phyloP scores from a whole-genome alignment of 305 asterid genomes.

The Solanum hybrid region DNA sequence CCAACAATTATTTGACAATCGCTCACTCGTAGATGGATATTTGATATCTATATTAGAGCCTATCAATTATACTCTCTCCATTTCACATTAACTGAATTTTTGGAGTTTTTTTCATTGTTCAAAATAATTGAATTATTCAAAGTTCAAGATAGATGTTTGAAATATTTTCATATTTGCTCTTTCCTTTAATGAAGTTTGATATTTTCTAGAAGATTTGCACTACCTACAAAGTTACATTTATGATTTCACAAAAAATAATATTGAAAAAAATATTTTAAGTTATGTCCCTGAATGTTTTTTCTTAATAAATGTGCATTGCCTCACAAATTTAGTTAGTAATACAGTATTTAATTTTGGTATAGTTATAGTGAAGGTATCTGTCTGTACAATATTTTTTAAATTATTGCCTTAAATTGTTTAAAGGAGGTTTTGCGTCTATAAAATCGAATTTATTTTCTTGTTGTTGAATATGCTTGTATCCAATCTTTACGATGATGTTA shows the following conservation, averaged over 20 bases:
- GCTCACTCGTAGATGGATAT: no score
- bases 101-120: background rate
- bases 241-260: no score
- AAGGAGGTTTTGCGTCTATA: background rate
- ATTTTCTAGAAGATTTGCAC: background rate
- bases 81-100: background rate
- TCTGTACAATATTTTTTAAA: background rate
- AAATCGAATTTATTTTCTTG: background rate
- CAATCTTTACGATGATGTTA: background rate
- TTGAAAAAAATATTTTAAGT: no score
- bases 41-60: no score
- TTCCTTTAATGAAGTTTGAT: background rate
- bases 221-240: no score
- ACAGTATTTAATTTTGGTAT: no score
- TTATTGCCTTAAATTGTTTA: background rate
- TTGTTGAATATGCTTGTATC: background rate
- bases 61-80: background rate
- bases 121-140: background rate
- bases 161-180: no score
- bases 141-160: background rate
- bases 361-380: no score
- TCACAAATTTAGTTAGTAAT: background rate
- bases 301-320: background rate
- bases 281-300: no score
- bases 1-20: no score